Evolutionary conservation across 2,329 filamentous ascomycete genomes (phyloP).

Genomic region (Sporothrix humicola): DNA sequence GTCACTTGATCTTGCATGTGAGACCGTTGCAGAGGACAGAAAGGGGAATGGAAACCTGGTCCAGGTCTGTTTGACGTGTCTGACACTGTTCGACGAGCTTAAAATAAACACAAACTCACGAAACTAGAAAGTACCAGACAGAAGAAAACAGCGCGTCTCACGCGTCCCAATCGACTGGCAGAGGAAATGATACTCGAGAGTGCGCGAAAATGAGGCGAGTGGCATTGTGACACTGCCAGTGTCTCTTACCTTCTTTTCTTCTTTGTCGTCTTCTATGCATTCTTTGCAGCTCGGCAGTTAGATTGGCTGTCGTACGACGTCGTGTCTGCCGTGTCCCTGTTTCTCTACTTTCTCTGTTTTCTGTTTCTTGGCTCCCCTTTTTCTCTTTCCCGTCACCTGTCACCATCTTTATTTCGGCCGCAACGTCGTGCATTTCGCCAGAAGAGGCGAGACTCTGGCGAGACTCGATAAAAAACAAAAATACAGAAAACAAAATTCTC

Average conservation of each 20-base stretch:
- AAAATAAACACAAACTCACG: neutral
- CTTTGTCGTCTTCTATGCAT: neutral
- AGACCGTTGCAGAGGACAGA: neutral
- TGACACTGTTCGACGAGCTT: neutral
- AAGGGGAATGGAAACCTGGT: neutral
- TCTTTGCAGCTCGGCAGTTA: neutral
- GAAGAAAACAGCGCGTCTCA: neutral
- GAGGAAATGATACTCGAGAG: neutral
- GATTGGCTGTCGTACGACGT: constrained; percentile 2
- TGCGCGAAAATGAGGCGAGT: neutral
- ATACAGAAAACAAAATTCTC: neutral
- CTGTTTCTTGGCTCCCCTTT: neutral
- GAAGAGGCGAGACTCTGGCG: neutral
- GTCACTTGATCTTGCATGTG: neutral
- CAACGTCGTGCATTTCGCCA: neutral
- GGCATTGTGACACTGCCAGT: neutral
- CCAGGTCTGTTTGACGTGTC: neutral
- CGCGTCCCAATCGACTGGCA: neutral
- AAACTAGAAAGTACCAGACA: neutral
- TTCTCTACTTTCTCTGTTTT: neutral
- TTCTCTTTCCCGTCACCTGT: too few species aligned
- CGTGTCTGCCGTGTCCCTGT: neutral
- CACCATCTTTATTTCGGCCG: constrained; percentile 15
- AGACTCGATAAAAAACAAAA: neutral
- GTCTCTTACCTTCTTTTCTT: neutral